Conservation (phyloP, 768 basidiomycete species). For the Termitomyces sp. region DNA sequence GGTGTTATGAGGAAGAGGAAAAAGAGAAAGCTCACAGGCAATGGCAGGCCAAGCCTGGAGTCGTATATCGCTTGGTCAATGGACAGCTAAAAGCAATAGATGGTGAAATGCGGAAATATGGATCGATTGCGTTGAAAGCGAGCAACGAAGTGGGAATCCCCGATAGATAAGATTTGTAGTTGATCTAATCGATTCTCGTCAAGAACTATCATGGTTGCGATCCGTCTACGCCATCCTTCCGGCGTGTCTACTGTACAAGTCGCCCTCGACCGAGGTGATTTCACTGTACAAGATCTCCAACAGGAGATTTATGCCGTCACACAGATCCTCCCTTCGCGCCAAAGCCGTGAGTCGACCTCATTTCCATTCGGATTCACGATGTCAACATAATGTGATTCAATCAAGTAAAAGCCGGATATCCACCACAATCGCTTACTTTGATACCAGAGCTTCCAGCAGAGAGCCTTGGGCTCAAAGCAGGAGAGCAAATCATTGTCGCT, state of each 20-base stretch:
- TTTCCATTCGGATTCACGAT: neutral
- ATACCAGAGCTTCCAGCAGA: conserved; percentile 71
- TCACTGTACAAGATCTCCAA: conserved; percentile 72
- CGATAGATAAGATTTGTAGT: conserved; percentile 12
- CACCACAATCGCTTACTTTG: conserved; percentile 67
- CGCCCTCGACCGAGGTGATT: conserved; percentile 42
- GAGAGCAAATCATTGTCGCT: conserved; percentile 86
- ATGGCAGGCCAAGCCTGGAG: conserved; percentile 17
- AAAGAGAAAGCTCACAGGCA: conserved; percentile 9
- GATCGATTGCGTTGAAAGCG: conserved; percentile 16
- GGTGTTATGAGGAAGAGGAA: conserved; percentile 12
- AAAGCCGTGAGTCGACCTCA: conserved; percentile 57
- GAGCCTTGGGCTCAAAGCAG: conserved; percentile 67
- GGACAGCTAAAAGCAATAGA: conserved; percentile 17
- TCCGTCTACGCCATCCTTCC: conserved; percentile 82
- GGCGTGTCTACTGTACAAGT: conserved; percentile 78
- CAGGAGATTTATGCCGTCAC: conserved; percentile 62
- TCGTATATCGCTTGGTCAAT: conserved; percentile 18
- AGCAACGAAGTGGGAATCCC: conserved; percentile 7
- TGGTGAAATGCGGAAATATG: conserved; percentile 21
- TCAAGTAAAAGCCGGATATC: conserved; percentile 80
- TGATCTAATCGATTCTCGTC: conserved; percentile 1
- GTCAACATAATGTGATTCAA: neutral
- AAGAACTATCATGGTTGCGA: conserved; percentile 46
- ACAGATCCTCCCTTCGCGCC: conserved; percentile 69